Conservation (phyloP, 768 basidiomycete genomes). For the Rhodotorula paludigena region DNA sequence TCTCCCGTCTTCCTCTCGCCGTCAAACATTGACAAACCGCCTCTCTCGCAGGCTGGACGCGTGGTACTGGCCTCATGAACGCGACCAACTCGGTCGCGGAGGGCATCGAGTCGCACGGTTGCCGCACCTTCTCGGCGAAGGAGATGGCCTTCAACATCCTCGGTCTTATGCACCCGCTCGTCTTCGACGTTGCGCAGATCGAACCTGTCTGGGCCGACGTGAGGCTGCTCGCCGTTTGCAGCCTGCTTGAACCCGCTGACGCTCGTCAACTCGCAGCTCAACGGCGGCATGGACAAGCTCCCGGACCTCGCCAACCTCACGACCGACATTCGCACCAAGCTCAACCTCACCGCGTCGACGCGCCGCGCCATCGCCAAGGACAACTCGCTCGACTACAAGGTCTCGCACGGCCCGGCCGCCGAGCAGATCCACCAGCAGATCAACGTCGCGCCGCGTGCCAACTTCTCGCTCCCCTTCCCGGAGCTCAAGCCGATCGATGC, state of each 20-base stretch:
- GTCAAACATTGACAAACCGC: too few relatives aligned
- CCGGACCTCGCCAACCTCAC: slow-evolving; percentile 92
- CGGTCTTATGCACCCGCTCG: slow-evolving; percentile 95
- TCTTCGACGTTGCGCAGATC: slow-evolving; percentile 98
- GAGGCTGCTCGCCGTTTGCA: not conserved
- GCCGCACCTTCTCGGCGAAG: slow-evolving; percentile 97
- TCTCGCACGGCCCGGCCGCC: slow-evolving; percentile 79
- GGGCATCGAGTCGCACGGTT: slow-evolving; percentile 84
- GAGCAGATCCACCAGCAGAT: slow-evolving; percentile 89
- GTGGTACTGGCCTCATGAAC: slow-evolving; percentile 94
- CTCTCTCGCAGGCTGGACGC: slow-evolving; percentile 68
- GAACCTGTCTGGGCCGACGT: slow-evolving; percentile 94
- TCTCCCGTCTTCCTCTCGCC: not conserved
- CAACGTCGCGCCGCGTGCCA: slow-evolving; percentile 89
- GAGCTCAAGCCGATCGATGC: slow-evolving; percentile 57
- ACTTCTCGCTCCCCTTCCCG: slow-evolving; percentile 96
- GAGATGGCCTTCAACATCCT: slow-evolving; percentile 99
- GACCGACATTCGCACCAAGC: slow-evolving; percentile 69
- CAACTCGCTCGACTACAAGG: slow-evolving; percentile 92
- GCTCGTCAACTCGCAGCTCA: slow-evolving; percentile 55
- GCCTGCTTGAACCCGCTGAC: not conserved
- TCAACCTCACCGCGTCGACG: slow-evolving; percentile 82
- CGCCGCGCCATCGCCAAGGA: slow-evolving; percentile 90
- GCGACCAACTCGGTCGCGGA: slow-evolving; percentile 92
- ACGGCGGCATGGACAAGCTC: slow-evolving; percentile 95